These are phyloP conservation scores for Tulasnella sp. DNA, from an alignment of 768 basidiomycete species.

Conservation along the genomic window DNA sequence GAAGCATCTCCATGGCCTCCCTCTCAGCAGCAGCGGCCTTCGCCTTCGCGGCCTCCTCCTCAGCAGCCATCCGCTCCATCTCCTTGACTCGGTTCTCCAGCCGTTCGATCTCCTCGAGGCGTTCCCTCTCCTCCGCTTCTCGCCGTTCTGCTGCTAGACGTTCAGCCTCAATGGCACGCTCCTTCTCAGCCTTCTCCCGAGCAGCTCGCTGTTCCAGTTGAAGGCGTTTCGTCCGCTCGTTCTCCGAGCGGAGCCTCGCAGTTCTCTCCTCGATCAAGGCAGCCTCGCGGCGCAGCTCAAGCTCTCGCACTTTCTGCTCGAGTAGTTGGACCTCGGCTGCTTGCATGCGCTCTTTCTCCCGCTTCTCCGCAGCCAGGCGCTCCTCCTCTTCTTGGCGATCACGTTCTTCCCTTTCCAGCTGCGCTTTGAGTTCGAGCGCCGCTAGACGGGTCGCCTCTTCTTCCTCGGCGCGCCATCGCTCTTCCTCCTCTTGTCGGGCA, in stretches of 20 bases:
- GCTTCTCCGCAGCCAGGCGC: conserved; percentile 3
- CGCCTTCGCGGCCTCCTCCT: conserved; percentile 2
- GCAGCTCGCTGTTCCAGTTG: background rate
- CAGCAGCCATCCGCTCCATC: background rate
- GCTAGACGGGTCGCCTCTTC: background rate
- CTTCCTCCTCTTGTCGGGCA: conserved; percentile 3
- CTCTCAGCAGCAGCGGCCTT: conserved; percentile 4
- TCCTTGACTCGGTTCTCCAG: background rate
- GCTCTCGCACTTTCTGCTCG: background rate
- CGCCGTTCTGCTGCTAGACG: background rate
- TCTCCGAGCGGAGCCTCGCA: background rate
- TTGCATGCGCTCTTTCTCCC: conserved; percentile 1
- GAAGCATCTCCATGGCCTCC: conserved; percentile 2
- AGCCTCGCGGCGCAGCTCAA: conserved; percentile 1
- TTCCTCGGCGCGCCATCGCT: background rate
- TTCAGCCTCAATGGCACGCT: background rate
- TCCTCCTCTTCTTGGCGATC: conserved; percentile 3
- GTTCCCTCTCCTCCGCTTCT: background rate
- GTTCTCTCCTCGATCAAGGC: conserved; percentile 7
- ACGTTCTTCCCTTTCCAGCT: background rate
- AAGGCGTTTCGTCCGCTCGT: background rate
- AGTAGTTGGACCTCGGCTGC: conserved; percentile 4
- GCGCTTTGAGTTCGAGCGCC: background rate
- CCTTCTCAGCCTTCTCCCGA: background rate
- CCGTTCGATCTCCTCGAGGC: background rate